A percentile compares a stretch with the other conserved stretches of the same genome.
phyloP scores from a whole-genome alignment of 371 early-diverging fungal genomes.

The Aphelidium insulamus region DNA sequence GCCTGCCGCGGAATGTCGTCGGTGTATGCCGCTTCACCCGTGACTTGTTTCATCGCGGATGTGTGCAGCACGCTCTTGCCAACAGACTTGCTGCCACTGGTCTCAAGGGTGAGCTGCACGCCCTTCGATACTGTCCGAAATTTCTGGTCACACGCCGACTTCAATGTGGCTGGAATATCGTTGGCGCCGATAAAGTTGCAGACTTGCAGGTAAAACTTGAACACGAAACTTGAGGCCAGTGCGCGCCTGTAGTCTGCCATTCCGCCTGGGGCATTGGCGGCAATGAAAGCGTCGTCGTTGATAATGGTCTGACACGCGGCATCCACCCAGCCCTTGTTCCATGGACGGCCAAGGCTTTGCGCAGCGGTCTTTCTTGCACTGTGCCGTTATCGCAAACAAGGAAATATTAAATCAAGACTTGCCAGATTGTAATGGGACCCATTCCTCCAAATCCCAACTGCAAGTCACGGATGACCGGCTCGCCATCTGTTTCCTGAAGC shows the following conservation, averaged over 20 bases:
- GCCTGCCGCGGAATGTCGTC: slow-evolving; percentile 43
- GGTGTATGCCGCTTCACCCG: slow-evolving; percentile 49
- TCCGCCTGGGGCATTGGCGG: slow-evolving; percentile 37
- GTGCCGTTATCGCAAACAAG: too few relatives aligned
- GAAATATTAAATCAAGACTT: too few relatives aligned
- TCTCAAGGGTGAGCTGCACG: not conserved
- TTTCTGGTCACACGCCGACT: too few relatives aligned
- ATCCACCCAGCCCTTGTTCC: too few relatives aligned
- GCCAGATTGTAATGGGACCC: slow-evolving; percentile 30
- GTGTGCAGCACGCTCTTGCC: slow-evolving; percentile 39
- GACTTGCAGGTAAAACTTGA: slow-evolving; percentile 31
- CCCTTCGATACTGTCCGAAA: too few relatives aligned
- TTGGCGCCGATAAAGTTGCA: slow-evolving; percentile 18
- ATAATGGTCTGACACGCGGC: too few relatives aligned
- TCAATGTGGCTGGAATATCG: not conserved
- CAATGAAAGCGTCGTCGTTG: slow-evolving; percentile 29
- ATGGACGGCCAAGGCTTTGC: too few relatives aligned
- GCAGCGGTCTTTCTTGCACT: too few relatives aligned
- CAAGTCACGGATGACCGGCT: slow-evolving; percentile 17
- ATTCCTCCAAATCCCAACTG: slow-evolving; percentile 48
- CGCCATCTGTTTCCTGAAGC: slow-evolving; percentile 13
- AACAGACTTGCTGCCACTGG: slow-evolving; percentile 10
- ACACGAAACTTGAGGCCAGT: slow-evolving; percentile 35
- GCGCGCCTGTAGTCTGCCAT: slow-evolving; percentile 47
- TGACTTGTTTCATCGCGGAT: slow-evolving; percentile 49